Percentiles rank a stretch among this genome's conserved stretches.
Conservation (phyloP, 2,329 filamentous ascomycete species). For the Microsporum ferrugineum region DNA sequence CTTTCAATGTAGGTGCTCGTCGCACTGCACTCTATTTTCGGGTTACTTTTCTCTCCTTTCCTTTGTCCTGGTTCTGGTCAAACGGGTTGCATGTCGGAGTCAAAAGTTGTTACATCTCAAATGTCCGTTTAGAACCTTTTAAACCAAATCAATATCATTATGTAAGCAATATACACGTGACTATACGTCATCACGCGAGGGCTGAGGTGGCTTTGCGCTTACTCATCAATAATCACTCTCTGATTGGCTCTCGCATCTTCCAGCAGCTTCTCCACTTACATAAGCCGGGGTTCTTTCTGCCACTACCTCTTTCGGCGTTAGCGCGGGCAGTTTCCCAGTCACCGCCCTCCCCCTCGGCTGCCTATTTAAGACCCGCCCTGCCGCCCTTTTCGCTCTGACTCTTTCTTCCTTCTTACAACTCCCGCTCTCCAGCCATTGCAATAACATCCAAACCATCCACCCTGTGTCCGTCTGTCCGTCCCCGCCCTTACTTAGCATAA, state of each 20-base stretch:
- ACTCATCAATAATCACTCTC: neutral
- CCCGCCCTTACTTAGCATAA: neutral
- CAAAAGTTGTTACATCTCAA: no score
- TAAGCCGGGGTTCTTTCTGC: neutral
- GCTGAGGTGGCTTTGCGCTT: neutral
- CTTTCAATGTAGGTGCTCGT: neutral
- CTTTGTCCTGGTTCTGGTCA: neutral
- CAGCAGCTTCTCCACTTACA: neutral
- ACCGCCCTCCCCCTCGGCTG: constrained; percentile 12
- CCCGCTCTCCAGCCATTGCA: constrained; percentile 2
- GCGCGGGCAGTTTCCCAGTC: constrained; percentile 13
- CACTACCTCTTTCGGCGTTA: neutral
- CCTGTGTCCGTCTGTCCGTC: neutral
- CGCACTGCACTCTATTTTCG: constrained; percentile 1
- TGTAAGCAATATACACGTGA: neutral
- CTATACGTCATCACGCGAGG: neutral
- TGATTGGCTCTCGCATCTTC: neutral
- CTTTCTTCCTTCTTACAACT: constrained; percentile 10
- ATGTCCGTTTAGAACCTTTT: no score
- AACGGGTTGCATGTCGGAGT: no score
- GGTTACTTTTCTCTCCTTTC: neutral
- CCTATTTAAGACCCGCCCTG: constrained; percentile 15
- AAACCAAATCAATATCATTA: no score
- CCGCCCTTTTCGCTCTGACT: constrained; percentile 13
- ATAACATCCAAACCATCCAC: constrained; percentile 11